Evolutionary conservation across 2,329 filamentous ascomycete species (phyloP).

Genomic region (Sporothrix protearum): DNA sequence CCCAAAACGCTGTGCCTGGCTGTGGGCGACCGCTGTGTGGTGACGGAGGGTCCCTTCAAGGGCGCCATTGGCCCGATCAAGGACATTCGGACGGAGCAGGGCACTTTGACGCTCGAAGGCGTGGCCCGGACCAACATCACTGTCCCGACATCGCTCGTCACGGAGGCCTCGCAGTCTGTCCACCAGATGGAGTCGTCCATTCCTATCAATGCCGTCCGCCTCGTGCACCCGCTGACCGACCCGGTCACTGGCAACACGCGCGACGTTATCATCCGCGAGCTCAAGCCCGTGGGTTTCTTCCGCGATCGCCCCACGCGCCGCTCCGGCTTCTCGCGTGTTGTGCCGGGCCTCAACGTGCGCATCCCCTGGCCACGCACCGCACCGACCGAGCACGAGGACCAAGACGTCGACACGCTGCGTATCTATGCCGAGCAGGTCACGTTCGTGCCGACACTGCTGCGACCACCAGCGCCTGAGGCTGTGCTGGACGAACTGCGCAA

Average conservation of each 20-base stretch:
- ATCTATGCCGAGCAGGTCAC: constrained; percentile 70
- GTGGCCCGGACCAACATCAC: constrained; percentile 45
- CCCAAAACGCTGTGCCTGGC: constrained; percentile 58
- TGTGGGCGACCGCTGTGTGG: constrained; percentile 72
- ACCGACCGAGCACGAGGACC: constrained; percentile 51
- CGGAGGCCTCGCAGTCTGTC: constrained; percentile 39
- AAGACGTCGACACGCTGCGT: constrained; percentile 67
- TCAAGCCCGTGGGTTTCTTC: constrained; percentile 53
- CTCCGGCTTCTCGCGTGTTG: constrained; percentile 54
- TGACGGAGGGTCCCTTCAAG: constrained; percentile 73
- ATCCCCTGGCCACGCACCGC: constrained; percentile 69
- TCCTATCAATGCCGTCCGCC: constrained; percentile 68
- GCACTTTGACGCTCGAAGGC: constrained; percentile 59
- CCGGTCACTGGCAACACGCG: constrained; percentile 59
- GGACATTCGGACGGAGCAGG: constrained; percentile 51
- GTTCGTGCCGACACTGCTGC: constrained; percentile 73
- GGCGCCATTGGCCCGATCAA: constrained; percentile 77
- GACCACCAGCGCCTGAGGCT: constrained; percentile 71
- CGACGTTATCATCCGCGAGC: constrained; percentile 74
- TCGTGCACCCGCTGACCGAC: constrained; percentile 73
- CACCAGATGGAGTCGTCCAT: constrained; percentile 54
- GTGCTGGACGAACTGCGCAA: constrained; percentile 83
- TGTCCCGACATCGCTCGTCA: constrained; percentile 41
- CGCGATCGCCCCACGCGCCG: constrained; percentile 49
- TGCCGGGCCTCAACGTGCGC: constrained; percentile 66